Percentiles rank a stretch among this genome's conserved stretches.
phyloP scores from a whole-genome alignment of 140 eudicot genomes.

The Bidens hawaiensis region DNA sequence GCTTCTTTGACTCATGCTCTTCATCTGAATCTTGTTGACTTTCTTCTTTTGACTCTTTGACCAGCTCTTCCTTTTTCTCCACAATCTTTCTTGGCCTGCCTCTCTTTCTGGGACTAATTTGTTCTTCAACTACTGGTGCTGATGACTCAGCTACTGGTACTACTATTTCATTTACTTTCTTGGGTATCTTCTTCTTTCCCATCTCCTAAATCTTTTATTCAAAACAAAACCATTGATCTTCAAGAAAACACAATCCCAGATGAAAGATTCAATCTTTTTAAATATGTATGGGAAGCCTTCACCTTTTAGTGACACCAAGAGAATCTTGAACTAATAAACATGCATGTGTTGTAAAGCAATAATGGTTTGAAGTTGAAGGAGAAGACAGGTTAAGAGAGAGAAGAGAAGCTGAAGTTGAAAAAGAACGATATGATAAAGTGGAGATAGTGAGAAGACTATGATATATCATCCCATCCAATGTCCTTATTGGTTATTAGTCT shows the following conservation, averaged over 20 bases:
- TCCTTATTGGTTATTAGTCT: conserved; percentile 21
- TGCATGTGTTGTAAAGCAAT: conserved; percentile 14
- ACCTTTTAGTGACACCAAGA: conserved; percentile 8
- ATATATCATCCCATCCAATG: conserved; percentile 27
- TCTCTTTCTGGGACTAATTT: conserved; percentile 54
- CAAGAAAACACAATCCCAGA: conserved; percentile 5
- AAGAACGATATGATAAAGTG: conserved; percentile 19
- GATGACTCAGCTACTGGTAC: conserved; percentile 53
- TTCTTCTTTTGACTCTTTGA: conserved; percentile 25
- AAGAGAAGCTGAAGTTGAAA: conserved; percentile 23
- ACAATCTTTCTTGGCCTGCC: conserved; percentile 69
- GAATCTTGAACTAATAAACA: conserved; percentile 6
- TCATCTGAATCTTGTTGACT: conserved; percentile 29
- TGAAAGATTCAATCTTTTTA: conserved; percentile 19
- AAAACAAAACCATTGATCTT: conserved; percentile 28
- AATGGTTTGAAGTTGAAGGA: conserved; percentile 18
- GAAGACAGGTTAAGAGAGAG: conserved; percentile 5
- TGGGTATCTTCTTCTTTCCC: conserved; percentile 63
- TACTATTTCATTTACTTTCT: conserved; percentile 37
- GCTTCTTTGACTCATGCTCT: conserved; percentile 27
- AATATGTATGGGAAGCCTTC: no score
- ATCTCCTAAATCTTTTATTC: conserved; percentile 29
- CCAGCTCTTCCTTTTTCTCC: conserved; percentile 32
- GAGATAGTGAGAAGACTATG: conserved; percentile 26
- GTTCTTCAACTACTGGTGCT: conserved; percentile 25